Evolutionary conservation across 2,329 filamentous ascomycete genomes (phyloP).

Genomic region (Aspergillus felis): DNA sequence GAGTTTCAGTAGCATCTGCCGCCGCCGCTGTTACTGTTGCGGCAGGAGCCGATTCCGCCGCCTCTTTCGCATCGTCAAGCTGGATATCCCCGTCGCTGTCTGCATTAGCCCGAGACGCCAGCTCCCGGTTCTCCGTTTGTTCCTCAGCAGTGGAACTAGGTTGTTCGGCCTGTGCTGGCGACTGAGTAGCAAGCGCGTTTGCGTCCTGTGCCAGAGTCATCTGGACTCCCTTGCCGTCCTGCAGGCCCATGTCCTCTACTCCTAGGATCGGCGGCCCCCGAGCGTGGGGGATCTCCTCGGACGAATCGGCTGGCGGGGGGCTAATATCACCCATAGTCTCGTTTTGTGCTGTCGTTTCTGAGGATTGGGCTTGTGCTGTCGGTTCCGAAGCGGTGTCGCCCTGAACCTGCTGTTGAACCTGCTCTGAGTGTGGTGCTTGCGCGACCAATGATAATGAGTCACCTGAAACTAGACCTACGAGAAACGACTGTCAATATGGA

Average conservation of each 20-base stretch:
- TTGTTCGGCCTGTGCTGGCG: neutral
- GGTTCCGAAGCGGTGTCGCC: neutral
- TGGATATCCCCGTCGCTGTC: conserved; percentile 36
- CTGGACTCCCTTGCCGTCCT: conserved; percentile 49
- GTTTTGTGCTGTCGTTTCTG: conserved; percentile 13
- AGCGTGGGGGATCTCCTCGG: conserved; percentile 68
- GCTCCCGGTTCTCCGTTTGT: neutral
- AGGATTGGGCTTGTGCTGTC: neutral
- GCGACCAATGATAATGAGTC: neutral
- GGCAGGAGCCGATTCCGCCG: conserved; percentile 8
- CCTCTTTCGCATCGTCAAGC: conserved; percentile 28
- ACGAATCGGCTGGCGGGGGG: conserved; percentile 46
- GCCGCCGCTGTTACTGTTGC: neutral
- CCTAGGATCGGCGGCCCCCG: conserved; percentile 82
- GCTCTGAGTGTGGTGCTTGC: neutral
- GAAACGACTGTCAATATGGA: neutral
- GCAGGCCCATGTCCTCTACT: conserved; percentile 79
- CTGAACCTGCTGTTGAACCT: conserved; percentile 1
- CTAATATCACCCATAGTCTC: conserved; percentile 15
- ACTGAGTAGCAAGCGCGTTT: conserved; percentile 4
- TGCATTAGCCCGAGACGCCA: conserved; percentile 1
- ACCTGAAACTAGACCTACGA: neutral
- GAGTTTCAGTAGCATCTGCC: conserved; percentile 4
- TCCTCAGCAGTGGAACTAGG: conserved; percentile 4
- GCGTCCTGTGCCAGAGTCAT: conserved; percentile 30